Evolutionary conservation across 139 green algal genomes (phyloP).

Genomic region (Picochlorum sp.): DNA sequence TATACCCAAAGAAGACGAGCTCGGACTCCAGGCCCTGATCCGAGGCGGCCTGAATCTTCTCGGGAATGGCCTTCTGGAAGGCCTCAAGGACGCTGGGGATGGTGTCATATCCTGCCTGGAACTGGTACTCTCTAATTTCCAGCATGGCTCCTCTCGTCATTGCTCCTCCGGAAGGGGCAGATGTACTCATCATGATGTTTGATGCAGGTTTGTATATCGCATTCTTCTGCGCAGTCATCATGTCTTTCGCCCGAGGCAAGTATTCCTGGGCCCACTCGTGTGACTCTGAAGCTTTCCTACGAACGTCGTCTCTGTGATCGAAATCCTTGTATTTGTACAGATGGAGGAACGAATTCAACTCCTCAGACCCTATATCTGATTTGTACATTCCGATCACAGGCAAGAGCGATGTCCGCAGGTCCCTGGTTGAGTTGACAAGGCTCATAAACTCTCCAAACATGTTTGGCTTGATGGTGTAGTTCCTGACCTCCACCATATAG

Average conservation of each 20-base stretch:
- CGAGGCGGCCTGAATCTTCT: conserved; percentile 49
- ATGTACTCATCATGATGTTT: conserved; percentile 3
- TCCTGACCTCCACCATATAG: no score
- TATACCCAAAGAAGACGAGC: conserved; percentile 59
- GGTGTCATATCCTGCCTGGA: conserved; percentile 61
- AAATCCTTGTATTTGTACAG: conserved; percentile 29
- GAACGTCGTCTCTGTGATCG: conserved; percentile 16
- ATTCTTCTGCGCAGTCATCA: conserved; percentile 13
- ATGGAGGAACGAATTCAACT: conserved; percentile 23
- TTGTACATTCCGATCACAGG: no score
- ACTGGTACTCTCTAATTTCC: conserved; percentile 64
- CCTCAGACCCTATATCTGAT: no score
- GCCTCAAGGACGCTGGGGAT: conserved; percentile 56
- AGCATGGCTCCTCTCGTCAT: conserved; percentile 40
- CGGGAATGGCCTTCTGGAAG: conserved; percentile 49
- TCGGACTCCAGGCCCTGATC: conserved; percentile 23
- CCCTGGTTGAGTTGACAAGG: no score
- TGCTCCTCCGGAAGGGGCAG: no score
- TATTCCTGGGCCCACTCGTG: conserved; percentile 9
- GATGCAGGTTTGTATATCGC: conserved; percentile 17
- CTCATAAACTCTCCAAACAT: no score
- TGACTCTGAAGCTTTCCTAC: conserved; percentile 5
- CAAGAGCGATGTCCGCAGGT: no score
- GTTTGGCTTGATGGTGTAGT: no score
- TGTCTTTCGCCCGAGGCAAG: not conserved